A percentile compares a stretch with the other conserved stretches of the same genome.
Conservation (phyloP, 495 filamentous ascomycete genomes). For the Podospora fimiseda region DNA sequence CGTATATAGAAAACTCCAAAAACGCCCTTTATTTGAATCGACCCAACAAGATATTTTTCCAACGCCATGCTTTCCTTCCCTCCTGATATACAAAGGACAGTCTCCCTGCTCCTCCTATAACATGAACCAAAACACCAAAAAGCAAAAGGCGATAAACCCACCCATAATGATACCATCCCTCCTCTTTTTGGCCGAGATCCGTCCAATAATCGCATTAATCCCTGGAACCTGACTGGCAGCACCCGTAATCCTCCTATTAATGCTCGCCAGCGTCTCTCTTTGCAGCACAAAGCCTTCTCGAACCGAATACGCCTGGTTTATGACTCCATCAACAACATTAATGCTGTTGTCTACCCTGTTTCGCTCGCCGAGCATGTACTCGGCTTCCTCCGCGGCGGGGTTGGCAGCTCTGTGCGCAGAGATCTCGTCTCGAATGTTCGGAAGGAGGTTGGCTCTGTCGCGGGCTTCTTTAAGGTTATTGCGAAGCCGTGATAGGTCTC, state of each 20-base stretch:
- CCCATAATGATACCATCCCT: slow-evolving; percentile 93
- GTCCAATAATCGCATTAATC: slow-evolving; percentile 84
- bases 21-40: too few species aligned
- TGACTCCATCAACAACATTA: slow-evolving; percentile 77
- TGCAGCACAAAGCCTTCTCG: slow-evolving; percentile 87
- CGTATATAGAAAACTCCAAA: too few species aligned
- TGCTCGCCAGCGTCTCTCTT: slow-evolving; percentile 74
- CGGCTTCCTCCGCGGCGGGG: slow-evolving; percentile 74
- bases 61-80: neutral
- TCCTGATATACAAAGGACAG: too few species aligned
- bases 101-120: too few species aligned
- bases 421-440: slow-evolving; percentile 86
- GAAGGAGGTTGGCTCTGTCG: slow-evolving; percentile 84
- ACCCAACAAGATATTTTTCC: too few species aligned
- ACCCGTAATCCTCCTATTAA: slow-evolving; percentile 80
- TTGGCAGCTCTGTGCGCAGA: slow-evolving; percentile 76
- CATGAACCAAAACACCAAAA: slow-evolving; percentile 79
- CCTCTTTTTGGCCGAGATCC: slow-evolving; percentile 92
- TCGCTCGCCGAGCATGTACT: slow-evolving; percentile 95
- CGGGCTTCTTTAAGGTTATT: slow-evolving; percentile 63
- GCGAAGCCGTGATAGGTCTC: slow-evolving; percentile 69
- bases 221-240: slow-evolving; percentile 88
- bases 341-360: slow-evolving; percentile 77
- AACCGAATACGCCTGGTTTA: slow-evolving; percentile 95
- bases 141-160: slow-evolving; percentile 82